A percentile compares a stretch with the other conserved stretches of the same genome.
Evolutionary conservation across 1,284 basidiomycete genomes (phyloP).

Genomic region (Boletellus sp.): DNA sequence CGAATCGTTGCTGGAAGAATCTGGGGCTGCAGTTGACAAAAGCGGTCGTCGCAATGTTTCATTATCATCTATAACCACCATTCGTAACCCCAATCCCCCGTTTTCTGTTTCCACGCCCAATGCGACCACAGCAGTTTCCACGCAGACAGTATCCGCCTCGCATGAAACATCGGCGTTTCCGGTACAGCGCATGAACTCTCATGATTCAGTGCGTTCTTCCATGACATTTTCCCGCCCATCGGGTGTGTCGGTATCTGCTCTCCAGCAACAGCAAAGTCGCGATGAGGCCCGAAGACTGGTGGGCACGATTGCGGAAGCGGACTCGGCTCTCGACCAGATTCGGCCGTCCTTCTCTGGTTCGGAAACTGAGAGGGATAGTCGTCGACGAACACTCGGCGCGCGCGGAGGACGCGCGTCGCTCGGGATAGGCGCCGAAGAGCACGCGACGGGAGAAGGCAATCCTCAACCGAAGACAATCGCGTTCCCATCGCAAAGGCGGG

Average conservation of each 20-base stretch:
- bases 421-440: slow-evolving; percentile 32
- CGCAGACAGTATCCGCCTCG: slow-evolving; percentile 55
- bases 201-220: slow-evolving; percentile 39
- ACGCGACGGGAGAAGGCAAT: slow-evolving; percentile 31
- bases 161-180: slow-evolving; percentile 39
- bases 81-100: slow-evolving; percentile 44
- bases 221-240: slow-evolving; percentile 63
- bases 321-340: slow-evolving; percentile 24
- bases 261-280: slow-evolving; percentile 50
- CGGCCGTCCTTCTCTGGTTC: slow-evolving; percentile 44
- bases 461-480: slow-evolving; percentile 36
- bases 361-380: slow-evolving; percentile 50
- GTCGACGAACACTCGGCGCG: slow-evolving; percentile 42
- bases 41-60: slow-evolving; percentile 46
- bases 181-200: slow-evolving; percentile 44
- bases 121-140: slow-evolving; percentile 66
- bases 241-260: slow-evolving; percentile 50
- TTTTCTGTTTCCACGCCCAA: slow-evolving; percentile 50
- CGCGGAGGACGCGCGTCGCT: slow-evolving; percentile 45
- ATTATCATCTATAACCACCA: slow-evolving; percentile 46
- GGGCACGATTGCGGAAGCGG: slow-evolving; percentile 28
- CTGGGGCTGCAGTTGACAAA: slow-evolving; percentile 31
- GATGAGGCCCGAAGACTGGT: slow-evolving; percentile 41
- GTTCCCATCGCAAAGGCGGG: slow-evolving; percentile 36
- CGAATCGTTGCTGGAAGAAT: slow-evolving; percentile 41